phyloP scores from a whole-genome alignment of 768 basidiomycete genomes.

The Sporobolomyces phaffii region DNA sequence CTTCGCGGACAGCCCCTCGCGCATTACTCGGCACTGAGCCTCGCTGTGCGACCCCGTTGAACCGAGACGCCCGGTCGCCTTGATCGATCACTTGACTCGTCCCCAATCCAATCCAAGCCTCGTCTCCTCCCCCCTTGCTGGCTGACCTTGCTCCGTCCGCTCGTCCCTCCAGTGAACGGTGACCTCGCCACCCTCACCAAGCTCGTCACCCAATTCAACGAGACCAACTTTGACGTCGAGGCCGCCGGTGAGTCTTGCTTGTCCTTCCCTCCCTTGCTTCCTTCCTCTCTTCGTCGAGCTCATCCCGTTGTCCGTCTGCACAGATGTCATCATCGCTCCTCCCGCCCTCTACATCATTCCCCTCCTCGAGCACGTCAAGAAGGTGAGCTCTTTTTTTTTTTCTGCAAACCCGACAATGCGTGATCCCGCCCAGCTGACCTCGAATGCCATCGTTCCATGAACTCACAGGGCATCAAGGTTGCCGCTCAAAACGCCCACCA shows the following conservation, averaged over 20 bases:
- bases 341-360: constrained; percentile 81
- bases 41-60: too few relatives aligned
- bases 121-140: too few relatives aligned
- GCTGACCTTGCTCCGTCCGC: background rate
- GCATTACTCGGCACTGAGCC: too few relatives aligned
- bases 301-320: background rate
- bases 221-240: constrained; percentile 61
- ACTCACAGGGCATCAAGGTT: constrained; percentile 58
- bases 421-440: too few relatives aligned
- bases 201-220: constrained; percentile 67
- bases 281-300: constrained; percentile 11
- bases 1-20: too few relatives aligned
- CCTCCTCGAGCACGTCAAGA: constrained; percentile 52
- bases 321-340: constrained; percentile 90
- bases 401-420: background rate
- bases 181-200: constrained; percentile 59
- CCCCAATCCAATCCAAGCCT: too few relatives aligned
- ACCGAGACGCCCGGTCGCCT: too few relatives aligned
- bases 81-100: too few relatives aligned
- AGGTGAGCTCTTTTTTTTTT: constrained; percentile 15
- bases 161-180: constrained; percentile 57
- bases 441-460: background rate
- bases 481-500: constrained; percentile 88
- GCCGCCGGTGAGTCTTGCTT: background rate
- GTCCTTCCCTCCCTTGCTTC: background rate